Evolutionary conservation across 345 rosid genomes (phyloP), one percentile per base, ranked within the genome.

Genomic region (Raphanus sativus): DNA sequence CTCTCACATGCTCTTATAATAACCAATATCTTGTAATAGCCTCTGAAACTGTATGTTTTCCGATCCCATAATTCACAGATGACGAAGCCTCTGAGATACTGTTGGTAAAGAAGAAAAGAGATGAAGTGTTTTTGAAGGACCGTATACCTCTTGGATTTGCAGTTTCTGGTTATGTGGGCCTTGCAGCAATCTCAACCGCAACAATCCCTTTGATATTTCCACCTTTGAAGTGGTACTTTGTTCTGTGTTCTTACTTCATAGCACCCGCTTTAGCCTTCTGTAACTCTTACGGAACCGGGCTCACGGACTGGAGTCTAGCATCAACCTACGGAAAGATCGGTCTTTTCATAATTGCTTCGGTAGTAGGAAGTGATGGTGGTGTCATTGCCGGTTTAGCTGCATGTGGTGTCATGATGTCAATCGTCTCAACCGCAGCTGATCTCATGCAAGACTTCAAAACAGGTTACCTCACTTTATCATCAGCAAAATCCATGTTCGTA

Each of bases 331-430:
- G 55, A 2, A 50, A 50, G 55, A 50, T 50, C 17, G 55, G 55
- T 50, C 55, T 50, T n/a, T 50, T 50, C 55, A 50, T 50, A 50
- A 50, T 50, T 7, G 55, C 55, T 7, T 50, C 55, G 21, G 55
- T 50, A 50, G 55, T 50, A 21, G 55, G 55, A 50, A 50, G 8
- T 15, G 55, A 50, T n/a, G 55, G 55, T 50, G 55, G 55, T 50
- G 55, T 50, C 55, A 50, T 50, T n/a, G 55, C 55, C 55, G 55
- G 55, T 50, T 50, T 50, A 50, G 55, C 55, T 50, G 55, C 55
- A 50, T 50, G 55, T 5, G 55, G 55, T 13, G 55, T 50, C 17
- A 50, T 50, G 55, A 50, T 50, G 55, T 50, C 55, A 50, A 50
- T 50, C 55, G 55, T 50, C 55, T 50, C 55, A 1, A 50, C 55